A percentile compares a stretch with the other conserved stretches of the same genome.
Evolutionary conservation across 495 filamentous ascomycete species (phyloP).

Genomic region (Umbilicaria muhlenbergii): DNA sequence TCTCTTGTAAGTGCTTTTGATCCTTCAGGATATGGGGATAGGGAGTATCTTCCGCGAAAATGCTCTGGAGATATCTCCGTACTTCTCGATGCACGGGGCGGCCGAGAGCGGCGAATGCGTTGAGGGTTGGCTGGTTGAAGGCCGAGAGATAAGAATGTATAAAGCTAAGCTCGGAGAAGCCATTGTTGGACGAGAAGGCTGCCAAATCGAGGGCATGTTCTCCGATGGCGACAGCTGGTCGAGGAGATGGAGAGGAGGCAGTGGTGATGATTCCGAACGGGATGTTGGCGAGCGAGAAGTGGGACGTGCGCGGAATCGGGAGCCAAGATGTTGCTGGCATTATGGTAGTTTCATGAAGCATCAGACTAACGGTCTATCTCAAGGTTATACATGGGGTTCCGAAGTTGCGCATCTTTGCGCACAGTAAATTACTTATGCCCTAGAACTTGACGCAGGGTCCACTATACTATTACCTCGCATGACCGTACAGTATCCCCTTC

Average conservation of each 20-base stretch:
- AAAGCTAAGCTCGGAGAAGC: conserved; percentile 43
- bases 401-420: no score
- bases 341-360: conserved; percentile 1
- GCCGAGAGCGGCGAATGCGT: conserved; percentile 69
- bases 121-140: conserved; percentile 57
- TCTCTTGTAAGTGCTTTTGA: conserved; percentile 34
- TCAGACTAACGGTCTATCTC: no score
- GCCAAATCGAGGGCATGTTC: conserved; percentile 62
- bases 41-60: conserved; percentile 48
- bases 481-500: no score
- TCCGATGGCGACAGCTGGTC: conserved; percentile 67
- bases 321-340: conserved; percentile 52
- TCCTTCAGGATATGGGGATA: conserved; percentile 42
- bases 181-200: conserved; percentile 38
- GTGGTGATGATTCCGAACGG: conserved; percentile 82
- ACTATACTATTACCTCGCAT: no score
- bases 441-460: no score
- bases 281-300: conserved; percentile 80
- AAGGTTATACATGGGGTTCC: no score
- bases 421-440: no score
- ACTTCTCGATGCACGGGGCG: conserved; percentile 55
- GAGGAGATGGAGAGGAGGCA: conserved; percentile 32
- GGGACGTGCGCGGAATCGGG: conserved; percentile 42
- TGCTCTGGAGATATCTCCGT: conserved; percentile 53
- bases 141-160: conserved; percentile 41